Base-by-base conservation (phyloP, 2,329 filamentous ascomycete genomes). In the Aspergillus sclerotialis region DNA sequence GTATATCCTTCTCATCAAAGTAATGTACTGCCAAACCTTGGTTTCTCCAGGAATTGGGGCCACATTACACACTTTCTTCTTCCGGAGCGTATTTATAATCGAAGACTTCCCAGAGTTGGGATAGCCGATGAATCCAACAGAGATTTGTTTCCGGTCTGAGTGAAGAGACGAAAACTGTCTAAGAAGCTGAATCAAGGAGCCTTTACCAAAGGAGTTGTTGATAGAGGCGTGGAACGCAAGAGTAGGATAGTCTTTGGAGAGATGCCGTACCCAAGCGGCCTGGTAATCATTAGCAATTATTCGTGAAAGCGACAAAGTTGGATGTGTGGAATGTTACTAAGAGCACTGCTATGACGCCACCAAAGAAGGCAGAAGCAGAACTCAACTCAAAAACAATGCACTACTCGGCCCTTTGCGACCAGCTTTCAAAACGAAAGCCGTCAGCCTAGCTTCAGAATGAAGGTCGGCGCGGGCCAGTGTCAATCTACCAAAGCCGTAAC, bases 401-500 rank as follows among this genome's bases (percentile, higher is more conserved):
- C 73, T 67, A 75, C 73, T 74, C 67, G 68, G 69, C 75, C 82
- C 73, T 78, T 80, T 79, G 72, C 73, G 84, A 87, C 73, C 69
- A 68, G 75, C 69, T 69, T 73, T 85, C 92, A 96, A 87, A 80
- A 96, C 89, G 88, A 84, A 73, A 75, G 73, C 71, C 70, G 60
- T 82, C 84, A 80, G 76, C 73, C 77, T 72, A 64, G 65, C 63
- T 67, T 73, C 76, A 77, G 69, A 77, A 76, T 67, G 73, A 72
- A 69, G 63, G 67, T 69, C 63, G 69, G 72, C 69, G 72, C 78
- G 82, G 83, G 80, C 73, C 69, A 71, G 72, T 73, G 72, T 95
- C 72, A 64, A 80, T 98, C 78, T 96, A 82, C 92, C 92, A 95
- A 86, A 79, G 83, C 83, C 87, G 85, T 98, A 98, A 98, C 92